Evolutionary conservation across 2,329 filamentous ascomycete genomes (phyloP).

Genomic region (Rhinocladiella similis): DNA sequence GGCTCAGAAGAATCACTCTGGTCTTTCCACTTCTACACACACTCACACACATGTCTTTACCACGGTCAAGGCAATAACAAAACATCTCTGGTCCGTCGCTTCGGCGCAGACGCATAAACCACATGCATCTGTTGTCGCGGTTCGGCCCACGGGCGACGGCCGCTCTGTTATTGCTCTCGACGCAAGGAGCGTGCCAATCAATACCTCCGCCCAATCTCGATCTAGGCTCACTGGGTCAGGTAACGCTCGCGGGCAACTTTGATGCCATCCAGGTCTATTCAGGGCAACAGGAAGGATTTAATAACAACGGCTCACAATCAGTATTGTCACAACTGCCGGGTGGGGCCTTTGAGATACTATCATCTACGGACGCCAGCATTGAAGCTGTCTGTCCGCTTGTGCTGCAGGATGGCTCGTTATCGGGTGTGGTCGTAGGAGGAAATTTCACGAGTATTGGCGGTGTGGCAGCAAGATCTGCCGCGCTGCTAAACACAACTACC

Average conservation of each 20-base stretch:
- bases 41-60: constrained; percentile 23
- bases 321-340: constrained; percentile 82
- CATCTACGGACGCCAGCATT: constrained; percentile 79
- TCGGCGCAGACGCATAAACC: constrained; percentile 23
- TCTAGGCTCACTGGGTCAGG: constrained; percentile 72
- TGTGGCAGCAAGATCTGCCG: constrained; percentile 73
- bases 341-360: constrained; percentile 73
- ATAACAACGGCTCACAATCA: constrained; percentile 75
- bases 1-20: neutral
- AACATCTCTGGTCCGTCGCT: constrained; percentile 18
- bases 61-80: constrained; percentile 19
- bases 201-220: constrained; percentile 73
- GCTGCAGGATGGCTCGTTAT: constrained; percentile 62
- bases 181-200: constrained; percentile 33
- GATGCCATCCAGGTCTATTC: constrained; percentile 87
- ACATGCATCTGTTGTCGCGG: constrained; percentile 27
- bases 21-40: neutral
- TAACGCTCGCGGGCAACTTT: constrained; percentile 87
- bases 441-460: constrained; percentile 92
- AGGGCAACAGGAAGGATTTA: constrained; percentile 72
- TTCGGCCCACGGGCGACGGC: constrained; percentile 18
- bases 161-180: constrained; percentile 18
- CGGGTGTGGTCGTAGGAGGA: constrained; percentile 82
- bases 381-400: constrained; percentile 82
- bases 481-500: constrained; percentile 74